Evolutionary conservation across 163 green algal genomes (phyloP).

Genomic region (Chlamydomonas reinhardtii): DNA sequence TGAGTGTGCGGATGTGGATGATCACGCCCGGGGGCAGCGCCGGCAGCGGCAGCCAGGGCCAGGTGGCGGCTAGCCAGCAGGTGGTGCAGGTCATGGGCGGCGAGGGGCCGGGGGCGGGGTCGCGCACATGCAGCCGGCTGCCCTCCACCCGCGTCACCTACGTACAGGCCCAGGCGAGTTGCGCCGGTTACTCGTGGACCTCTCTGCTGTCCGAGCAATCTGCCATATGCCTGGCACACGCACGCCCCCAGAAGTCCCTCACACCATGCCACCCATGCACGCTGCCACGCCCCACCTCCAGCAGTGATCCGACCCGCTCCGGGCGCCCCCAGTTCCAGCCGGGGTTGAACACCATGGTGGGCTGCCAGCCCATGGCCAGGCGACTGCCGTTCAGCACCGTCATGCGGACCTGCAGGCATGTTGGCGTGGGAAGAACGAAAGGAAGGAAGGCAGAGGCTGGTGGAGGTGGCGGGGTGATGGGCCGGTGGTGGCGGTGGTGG

Average conservation of each 20-base stretch:
- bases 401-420: slow-evolving; percentile 46
- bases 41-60: slow-evolving; percentile 42
- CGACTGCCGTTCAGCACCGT: slow-evolving; percentile 31
- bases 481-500: background rate
- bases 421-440: too few relatives aligned
- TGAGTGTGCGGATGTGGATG: slow-evolving; percentile 31
- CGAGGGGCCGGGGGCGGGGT: background rate
- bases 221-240: too few relatives aligned
- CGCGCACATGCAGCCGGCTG: slow-evolving; percentile 32
- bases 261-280: too few relatives aligned
- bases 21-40: slow-evolving; percentile 37
- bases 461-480: too few relatives aligned
- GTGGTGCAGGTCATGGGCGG: slow-evolving; percentile 38
- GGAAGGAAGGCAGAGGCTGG: too few relatives aligned
- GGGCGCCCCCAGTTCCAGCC: slow-evolving; percentile 35
- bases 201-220: too few relatives aligned
- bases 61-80: slow-evolving; percentile 45
- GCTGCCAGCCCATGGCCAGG: slow-evolving; percentile 31
- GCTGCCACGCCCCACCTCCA: slow-evolving; percentile 10
- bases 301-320: slow-evolving; percentile 1
- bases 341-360: slow-evolving; percentile 40
- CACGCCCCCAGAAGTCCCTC: too few relatives aligned
- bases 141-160: slow-evolving; percentile 41
- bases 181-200: too few relatives aligned
- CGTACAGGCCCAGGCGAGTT: too few relatives aligned